phyloP scores from a whole-genome alignment of 2,329 filamentous ascomycete species.

The Xylaria hypoxylon region DNA sequence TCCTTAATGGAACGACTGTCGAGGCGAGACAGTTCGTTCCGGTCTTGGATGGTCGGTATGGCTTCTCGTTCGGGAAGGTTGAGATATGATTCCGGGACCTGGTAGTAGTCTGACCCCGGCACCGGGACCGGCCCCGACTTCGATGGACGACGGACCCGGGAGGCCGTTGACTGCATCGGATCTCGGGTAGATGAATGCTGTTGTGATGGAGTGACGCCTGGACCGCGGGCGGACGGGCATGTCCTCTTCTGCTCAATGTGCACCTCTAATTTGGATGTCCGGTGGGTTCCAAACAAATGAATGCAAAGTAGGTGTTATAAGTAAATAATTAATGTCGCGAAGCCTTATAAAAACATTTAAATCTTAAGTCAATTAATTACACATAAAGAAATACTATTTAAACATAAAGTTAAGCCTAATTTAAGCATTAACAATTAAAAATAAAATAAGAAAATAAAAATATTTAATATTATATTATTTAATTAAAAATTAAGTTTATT shows the following conservation, averaged over 20 bases:
- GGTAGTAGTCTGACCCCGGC: slow-evolving; percentile 44
- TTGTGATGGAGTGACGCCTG: slow-evolving; percentile 31
- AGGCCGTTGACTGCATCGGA: background rate
- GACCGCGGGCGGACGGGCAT: background rate
- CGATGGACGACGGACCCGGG: slow-evolving; percentile 33
- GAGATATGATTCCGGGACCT: slow-evolving; percentile 54
- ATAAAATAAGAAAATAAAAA: too few relatives aligned
- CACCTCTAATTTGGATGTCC: too few relatives aligned
- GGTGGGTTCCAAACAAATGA: background rate
- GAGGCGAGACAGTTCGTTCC: slow-evolving; percentile 53
- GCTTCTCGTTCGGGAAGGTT: slow-evolving; percentile 59
- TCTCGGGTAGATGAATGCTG: slow-evolving; percentile 5
- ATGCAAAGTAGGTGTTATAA: slow-evolving; percentile 2
- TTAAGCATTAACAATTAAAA: too few relatives aligned
- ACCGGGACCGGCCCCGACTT: slow-evolving; percentile 20
- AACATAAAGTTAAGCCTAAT: too few relatives aligned
- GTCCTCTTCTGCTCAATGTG: too few relatives aligned
- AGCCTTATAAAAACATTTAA: background rate
- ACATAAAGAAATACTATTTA: too few relatives aligned
- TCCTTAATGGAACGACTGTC: slow-evolving; percentile 57
- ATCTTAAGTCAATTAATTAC: too few relatives aligned
- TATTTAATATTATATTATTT: too few relatives aligned
- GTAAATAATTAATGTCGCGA: background rate
- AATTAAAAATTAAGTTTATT: too few relatives aligned
- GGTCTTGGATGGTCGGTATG: slow-evolving; percentile 59